These are phyloP conservation scores for Chrysanthemum lavandulifolium DNA, from an alignment of 129 eudicot genomes.

Conservation along the genomic window DNA sequence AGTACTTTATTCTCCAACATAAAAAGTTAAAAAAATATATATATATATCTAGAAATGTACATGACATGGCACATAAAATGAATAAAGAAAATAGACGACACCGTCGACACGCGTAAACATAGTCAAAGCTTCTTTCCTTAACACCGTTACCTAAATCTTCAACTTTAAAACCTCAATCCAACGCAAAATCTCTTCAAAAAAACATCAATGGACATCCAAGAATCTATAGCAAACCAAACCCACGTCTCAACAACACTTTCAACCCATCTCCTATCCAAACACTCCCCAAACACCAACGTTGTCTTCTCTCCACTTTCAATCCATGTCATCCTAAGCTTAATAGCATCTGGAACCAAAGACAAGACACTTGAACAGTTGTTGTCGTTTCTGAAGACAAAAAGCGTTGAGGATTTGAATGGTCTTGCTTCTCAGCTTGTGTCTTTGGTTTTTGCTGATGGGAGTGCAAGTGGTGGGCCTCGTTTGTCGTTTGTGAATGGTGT, in stretches of 20 bases:
- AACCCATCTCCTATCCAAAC: slow-evolving; percentile 22
- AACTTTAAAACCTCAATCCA: slow-evolving; percentile 9
- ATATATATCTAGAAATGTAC: too few relatives aligned
- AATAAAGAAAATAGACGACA: background rate
- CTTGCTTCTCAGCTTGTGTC: slow-evolving; percentile 22
- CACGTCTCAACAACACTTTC: slow-evolving; percentile 20
- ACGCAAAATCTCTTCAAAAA: background rate
- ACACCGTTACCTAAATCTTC: background rate
- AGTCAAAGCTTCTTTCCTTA: slow-evolving; percentile 20
- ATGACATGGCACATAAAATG: background rate
- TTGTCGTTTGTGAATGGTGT: slow-evolving; percentile 10
- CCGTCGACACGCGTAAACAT: slow-evolving; percentile 3
- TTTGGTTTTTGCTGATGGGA: slow-evolving; percentile 13
- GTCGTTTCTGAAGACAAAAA: slow-evolving; percentile 13
- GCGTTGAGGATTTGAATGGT: slow-evolving; percentile 10
- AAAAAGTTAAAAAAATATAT: too few relatives aligned
- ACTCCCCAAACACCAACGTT: slow-evolving; percentile 15
- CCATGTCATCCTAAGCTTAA: slow-evolving; percentile 25
- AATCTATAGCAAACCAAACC: slow-evolving; percentile 20
- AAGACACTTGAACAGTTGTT: slow-evolving; percentile 27
- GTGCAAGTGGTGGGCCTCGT: slow-evolving; percentile 19
- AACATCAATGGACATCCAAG: slow-evolving; percentile 13
- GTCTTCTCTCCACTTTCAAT: slow-evolving; percentile 31
- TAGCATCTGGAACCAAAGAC: slow-evolving; percentile 24
- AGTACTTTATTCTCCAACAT: too few relatives aligned